Evolutionary conservation across 257 asterid genomes (phyloP).

Genomic region (Linaria vulgaris): DNA sequence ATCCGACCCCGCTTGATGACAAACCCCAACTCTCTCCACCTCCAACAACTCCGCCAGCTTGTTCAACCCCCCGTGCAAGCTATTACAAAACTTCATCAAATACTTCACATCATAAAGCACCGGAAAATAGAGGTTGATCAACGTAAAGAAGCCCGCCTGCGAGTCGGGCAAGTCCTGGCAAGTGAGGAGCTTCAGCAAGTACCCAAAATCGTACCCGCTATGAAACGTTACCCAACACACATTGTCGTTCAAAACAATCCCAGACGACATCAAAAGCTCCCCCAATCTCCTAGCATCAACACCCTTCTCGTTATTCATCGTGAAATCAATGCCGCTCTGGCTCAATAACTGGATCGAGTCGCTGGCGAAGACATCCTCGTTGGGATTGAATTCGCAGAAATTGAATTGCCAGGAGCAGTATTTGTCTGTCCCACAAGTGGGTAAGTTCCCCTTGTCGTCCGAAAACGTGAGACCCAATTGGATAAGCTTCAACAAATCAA

Average conservation of each 20-base stretch:
- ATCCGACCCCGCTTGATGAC: constrained; percentile 68
- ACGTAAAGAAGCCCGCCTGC: constrained; percentile 39
- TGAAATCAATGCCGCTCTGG: constrained; percentile 47
- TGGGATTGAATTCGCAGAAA: constrained; percentile 44
- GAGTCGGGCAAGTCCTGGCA: constrained; percentile 44
- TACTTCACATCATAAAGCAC: constrained; percentile 56
- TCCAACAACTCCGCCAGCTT: constrained; percentile 44
- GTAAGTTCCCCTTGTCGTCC: constrained; percentile 40
- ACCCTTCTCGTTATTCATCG: constrained; percentile 28
- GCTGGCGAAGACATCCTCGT: constrained; percentile 43
- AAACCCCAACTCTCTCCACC: constrained; percentile 47
- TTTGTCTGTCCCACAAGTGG: constrained; percentile 36
- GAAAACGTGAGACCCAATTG: constrained; percentile 54
- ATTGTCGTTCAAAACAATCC: constrained; percentile 46
- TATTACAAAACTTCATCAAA: constrained; percentile 49
- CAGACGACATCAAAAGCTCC: constrained; percentile 57
- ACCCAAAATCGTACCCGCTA: constrained; percentile 63
- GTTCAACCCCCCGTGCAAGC: constrained; percentile 53
- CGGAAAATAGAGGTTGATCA: constrained; percentile 45
- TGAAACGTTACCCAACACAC: constrained; percentile 58
- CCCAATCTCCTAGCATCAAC: constrained; percentile 36
- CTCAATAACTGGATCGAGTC: constrained; percentile 51
- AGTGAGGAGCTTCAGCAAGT: constrained; percentile 55
- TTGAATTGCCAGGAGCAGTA: constrained; percentile 58
- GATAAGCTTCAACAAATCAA: constrained; percentile 43